Evolutionary conservation across 129 eudicot species (phyloP), one percentile per base, ranked within the genome.

Genomic region (Glebionis coronaria): DNA sequence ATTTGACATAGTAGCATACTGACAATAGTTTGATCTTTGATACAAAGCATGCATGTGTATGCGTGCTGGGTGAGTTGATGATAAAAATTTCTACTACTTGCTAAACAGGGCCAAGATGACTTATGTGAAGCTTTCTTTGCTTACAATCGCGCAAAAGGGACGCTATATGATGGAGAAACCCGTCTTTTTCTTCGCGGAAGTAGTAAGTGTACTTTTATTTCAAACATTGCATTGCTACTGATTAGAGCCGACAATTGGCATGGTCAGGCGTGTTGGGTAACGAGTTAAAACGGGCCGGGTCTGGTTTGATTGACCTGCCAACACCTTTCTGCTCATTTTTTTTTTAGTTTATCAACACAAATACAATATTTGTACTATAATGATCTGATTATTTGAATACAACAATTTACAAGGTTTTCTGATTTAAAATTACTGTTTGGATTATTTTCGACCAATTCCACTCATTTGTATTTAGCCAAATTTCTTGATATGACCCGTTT

Each of bases 81-180:
- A 52, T 49, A 15, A 58, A 44, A 40, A 49, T 49, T 25, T 35
- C 75, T 75, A 35, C 42, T 35, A 5, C 42, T 35, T 35, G 77
- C 53, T 69, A 45, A 68, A 79, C 82, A 94, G 99, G 99, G 99
- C 44, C 93, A 94, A 82, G 99, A 94, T 81, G 99, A 94, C 68
- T 80, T 94, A 19, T 94, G 99, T 72, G 99, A 89, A 83, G 75
- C 77, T 51, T 94, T 94, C 75, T 94, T 94, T 73, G 87, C 85
- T 54, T 87, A 87, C 76, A 94, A 94, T 66, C 92, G 97, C 47
- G 99, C 97, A 0, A 94, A 94, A 77, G 99, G 99, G 67, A 94
- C 99, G n/a, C 90, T 94, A 2, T 94, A 94, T 80, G 99, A 94
- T 81, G 99, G 99, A 51, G 93, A 94, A 82, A 94, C 99, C 59